Evolutionary conservation across 2,329 filamentous ascomycete species (phyloP), one percentile per base, ranked within the genome.

Genomic region (Allantophomopsis cytisporea): DNA sequence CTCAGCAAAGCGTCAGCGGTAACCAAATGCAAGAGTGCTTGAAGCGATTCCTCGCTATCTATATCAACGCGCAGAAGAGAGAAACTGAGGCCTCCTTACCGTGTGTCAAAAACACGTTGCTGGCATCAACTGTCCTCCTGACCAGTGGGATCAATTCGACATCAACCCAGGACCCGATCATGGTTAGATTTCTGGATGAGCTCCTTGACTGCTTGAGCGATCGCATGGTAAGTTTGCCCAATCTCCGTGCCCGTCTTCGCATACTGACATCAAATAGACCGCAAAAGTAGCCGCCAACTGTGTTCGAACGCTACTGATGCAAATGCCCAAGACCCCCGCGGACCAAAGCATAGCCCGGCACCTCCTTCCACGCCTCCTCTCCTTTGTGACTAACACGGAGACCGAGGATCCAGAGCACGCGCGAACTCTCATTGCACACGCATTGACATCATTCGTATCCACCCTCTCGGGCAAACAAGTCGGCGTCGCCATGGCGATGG

Each of bases 241-340:
- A n/a, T 31, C 14, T 14, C 15, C 8, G 39, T 5, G 21, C 11
- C 21, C 17, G 33, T 36, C 41, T 41, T 23, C 11, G 50, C 38
- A 39, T 44, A 38, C 36, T 42, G 47, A 44, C 16, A 17, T n/a
- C 7, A 40, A 37, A 23, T 39, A 81, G 75, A 89, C 85, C 2
- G 82, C 84, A 40, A 94, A 84, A 53, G 88, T 95, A 41, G 87
- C 91, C 1, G 83, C 86, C 44, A 87, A 86, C 53, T 98, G 91
- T 59, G 76, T 89, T 48, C 78, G 88, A 41, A 91, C 87, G 7
- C 71, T 96, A 7, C 68, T 96, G 21, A 64, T 94, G 3, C 66
- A 81, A 50, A 62, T 72, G 39, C 64, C 73, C 38, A 64, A 76
- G 46, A 71, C 79, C 43, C 48, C 68, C 1, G 77, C 83, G 15